Conservation (phyloP, 257 asterid genomes). For the Ehretia macrophylla region DNA sequence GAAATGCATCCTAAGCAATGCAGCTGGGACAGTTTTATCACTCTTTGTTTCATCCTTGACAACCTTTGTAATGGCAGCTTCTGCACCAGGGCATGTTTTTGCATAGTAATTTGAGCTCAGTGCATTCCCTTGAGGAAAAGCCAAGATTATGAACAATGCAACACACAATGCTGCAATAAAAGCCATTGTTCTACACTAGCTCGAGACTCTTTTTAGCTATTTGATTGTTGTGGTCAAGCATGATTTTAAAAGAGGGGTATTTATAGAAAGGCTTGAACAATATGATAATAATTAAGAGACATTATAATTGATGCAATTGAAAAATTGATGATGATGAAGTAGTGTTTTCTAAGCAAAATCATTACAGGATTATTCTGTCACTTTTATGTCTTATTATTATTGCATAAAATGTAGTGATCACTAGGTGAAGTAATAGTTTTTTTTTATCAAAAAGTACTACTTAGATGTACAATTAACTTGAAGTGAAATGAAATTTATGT, state of each 20-base stretch:
- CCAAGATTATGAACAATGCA: constrained; percentile 8
- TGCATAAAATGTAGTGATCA: constrained; percentile 18
- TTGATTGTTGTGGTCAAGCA: constrained; percentile 1
- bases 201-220: background rate
- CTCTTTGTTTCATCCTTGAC: constrained; percentile 42
- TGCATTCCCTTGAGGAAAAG: constrained; percentile 20
- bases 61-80: constrained; percentile 34
- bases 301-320: background rate
- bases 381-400: constrained; percentile 7
- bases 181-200: constrained; percentile 5
- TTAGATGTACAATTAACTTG: no score
- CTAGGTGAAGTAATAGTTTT: constrained; percentile 5
- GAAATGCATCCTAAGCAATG: constrained; percentile 78
- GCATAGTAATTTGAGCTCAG: constrained; percentile 30
- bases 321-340: no score
- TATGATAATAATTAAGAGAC: background rate
- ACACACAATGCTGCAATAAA: constrained; percentile 4
- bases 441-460: no score
- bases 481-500: no score
- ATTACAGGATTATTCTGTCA: no score
- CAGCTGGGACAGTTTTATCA: constrained; percentile 60
- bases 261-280: constrained; percentile 12
- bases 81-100: constrained; percentile 52
- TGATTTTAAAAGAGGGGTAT: background rate
- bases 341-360: no score